Evolutionary conservation across 768 basidiomycete species (phyloP).

Genomic region (Suillus cothurnatus): DNA sequence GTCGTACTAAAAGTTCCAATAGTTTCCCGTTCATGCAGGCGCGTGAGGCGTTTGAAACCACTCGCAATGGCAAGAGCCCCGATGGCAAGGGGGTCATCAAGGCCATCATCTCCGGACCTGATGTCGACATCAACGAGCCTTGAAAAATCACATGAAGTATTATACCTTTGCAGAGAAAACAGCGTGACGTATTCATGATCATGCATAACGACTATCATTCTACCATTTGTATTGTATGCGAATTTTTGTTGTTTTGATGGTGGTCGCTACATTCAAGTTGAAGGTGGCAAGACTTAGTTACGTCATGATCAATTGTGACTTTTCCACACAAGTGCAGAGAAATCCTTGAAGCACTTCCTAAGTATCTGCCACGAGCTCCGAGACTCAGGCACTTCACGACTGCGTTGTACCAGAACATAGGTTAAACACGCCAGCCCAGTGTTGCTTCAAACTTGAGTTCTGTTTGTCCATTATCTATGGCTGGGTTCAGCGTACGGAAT

Average conservation of each 20-base stretch:
- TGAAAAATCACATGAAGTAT: slow-evolving; percentile 21
- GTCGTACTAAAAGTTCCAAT: slow-evolving; percentile 9
- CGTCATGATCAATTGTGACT: not conserved
- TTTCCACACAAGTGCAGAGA: not conserved
- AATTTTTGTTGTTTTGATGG: not conserved
- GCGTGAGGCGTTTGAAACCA: slow-evolving; percentile 78
- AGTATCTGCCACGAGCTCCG: not conserved
- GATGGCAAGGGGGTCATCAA: slow-evolving; percentile 92
- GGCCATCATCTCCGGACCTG: slow-evolving; percentile 84
- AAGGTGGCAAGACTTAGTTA: not conserved
- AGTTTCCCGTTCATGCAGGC: slow-evolving; percentile 82
- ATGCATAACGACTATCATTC: not conserved
- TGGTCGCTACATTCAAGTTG: too few relatives aligned
- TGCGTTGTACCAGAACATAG: not conserved
- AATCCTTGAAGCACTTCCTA: not conserved
- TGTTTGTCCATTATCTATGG: not conserved
- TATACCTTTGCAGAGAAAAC: not conserved
- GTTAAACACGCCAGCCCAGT: not conserved
- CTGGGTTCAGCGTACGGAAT: slow-evolving; percentile 65
- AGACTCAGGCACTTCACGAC: not conserved
- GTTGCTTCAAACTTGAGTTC: slow-evolving; percentile 10
- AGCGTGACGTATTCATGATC: not conserved
- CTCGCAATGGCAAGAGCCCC: slow-evolving; percentile 73
- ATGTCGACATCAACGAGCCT: slow-evolving; percentile 46
- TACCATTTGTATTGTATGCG: not conserved